phyloP scores from a whole-genome alignment of 495 filamentous ascomycete species.

The Annulohypoxylon stygium region DNA sequence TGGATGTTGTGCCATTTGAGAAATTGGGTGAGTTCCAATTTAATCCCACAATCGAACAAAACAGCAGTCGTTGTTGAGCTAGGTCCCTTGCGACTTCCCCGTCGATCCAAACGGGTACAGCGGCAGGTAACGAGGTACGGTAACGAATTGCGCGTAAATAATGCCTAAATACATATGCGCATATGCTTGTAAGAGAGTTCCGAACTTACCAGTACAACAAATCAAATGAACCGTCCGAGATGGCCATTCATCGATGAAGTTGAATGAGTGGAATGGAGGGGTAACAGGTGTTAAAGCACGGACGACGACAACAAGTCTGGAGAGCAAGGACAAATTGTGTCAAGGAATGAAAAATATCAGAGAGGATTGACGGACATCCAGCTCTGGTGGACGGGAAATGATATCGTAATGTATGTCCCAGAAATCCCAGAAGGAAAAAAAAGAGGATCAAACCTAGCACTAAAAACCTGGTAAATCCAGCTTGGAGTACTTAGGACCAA shows the following conservation, averaged over 20 bases:
- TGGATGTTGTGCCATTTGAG: constrained; percentile 16
- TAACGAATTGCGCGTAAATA: constrained; percentile 4
- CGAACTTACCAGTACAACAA: constrained; percentile 27
- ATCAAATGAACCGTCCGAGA: constrained; percentile 8
- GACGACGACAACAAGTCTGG: constrained; percentile 12
- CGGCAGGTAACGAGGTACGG: constrained; percentile 13
- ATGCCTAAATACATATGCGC: constrained; percentile 31
- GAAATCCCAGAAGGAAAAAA: constrained; percentile 23
- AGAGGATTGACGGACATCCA: constrained; percentile 33
- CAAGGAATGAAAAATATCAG: constrained; percentile 9
- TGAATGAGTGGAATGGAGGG: constrained; percentile 14
- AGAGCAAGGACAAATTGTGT: constrained; percentile 19
- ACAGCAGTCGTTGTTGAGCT: constrained; percentile 42
- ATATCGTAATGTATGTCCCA: constrained; percentile 31
- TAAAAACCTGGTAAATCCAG: constrained; percentile 24
- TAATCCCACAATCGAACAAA: constrained; percentile 34
- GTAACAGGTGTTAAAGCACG: constrained; percentile 19
- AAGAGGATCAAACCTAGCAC: constrained; percentile 32
- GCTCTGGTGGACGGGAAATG: constrained; percentile 29
- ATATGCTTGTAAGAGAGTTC: constrained; percentile 40
- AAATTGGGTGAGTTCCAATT: constrained; percentile 31
- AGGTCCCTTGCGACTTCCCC: constrained; percentile 5
- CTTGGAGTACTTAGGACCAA: constrained; percentile 17
- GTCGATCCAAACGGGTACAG: constrained; percentile 35
- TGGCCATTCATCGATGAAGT: constrained; percentile 19